These are phyloP conservation scores for Quercus lobata DNA, from an alignment of 331 rosid species.

Conservation along the genomic window DNA sequence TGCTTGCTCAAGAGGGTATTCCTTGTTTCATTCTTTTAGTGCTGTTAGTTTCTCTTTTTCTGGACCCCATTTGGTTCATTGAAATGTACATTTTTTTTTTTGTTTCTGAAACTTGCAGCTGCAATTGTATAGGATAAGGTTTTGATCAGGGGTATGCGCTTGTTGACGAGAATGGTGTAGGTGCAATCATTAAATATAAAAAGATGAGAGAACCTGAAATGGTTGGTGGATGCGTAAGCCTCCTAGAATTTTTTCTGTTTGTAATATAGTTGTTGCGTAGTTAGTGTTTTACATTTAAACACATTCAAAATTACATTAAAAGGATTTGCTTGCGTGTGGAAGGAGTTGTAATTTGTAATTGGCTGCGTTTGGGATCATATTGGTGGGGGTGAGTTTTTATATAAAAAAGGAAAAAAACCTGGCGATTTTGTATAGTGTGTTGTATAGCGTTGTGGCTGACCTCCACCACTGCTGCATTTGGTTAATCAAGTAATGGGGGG, in stretches of 20 bases:
- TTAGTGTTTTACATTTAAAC: conserved; percentile 17
- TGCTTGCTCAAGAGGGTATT: conserved; percentile 59
- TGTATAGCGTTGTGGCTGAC: conserved; percentile 34
- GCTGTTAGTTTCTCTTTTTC: too few relatives aligned
- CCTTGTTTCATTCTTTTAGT: conserved; percentile 10
- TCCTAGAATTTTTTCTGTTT: conserved; percentile 21
- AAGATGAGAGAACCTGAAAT: conserved; percentile 65
- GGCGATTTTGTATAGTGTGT: conserved; percentile 48
- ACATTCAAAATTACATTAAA: not conserved
- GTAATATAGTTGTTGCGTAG: conserved; percentile 41
- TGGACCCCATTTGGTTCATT: too few relatives aligned
- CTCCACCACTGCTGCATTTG: conserved; percentile 39
- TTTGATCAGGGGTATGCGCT: conserved; percentile 30
- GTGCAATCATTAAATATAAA: not conserved
- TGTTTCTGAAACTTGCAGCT: conserved; percentile 29
- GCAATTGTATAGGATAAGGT: conserved; percentile 13
- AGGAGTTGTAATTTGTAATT: not conserved
- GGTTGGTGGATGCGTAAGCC: conserved; percentile 26
- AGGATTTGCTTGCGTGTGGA: not conserved
- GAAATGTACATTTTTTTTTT: too few relatives aligned
- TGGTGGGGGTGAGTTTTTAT: conserved; percentile 21
- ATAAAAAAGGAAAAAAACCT: conserved; percentile 37
- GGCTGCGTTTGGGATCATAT: conserved; percentile 5
- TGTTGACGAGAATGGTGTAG: conserved; percentile 37
- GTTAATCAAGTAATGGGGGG: conserved; percentile 63